Evolutionary conservation across 257 asterid species (phyloP).

Genomic region (Jacaranda mimosifolia): DNA sequence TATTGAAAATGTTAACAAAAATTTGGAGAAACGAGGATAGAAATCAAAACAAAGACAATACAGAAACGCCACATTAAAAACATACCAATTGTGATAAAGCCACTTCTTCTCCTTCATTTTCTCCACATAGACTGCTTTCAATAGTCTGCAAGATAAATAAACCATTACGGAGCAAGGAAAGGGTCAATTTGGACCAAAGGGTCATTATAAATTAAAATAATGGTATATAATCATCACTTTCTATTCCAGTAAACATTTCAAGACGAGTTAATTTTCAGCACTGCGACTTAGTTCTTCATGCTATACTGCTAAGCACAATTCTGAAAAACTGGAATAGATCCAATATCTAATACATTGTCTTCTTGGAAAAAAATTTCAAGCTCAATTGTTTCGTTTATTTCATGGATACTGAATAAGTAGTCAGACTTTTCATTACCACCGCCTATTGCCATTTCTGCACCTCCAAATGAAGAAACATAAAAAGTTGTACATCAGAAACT

Average conservation of each 20-base stretch:
- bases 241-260: background rate
- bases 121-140: constrained; percentile 74
- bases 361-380: background rate
- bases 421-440: background rate
- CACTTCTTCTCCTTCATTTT: constrained; percentile 72
- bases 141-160: constrained; percentile 64
- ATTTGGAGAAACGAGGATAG: background rate
- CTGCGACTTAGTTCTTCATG: constrained; percentile 16
- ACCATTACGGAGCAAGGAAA: constrained; percentile 29
- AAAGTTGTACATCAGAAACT: background rate
- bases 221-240: background rate
- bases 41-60: constrained; percentile 12
- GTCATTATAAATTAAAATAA: constrained; percentile 2
- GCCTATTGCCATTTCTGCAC: background rate
- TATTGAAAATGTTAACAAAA: background rate
- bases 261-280: constrained; percentile 16
- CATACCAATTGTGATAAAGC: constrained; percentile 77
- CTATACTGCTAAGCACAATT: constrained; percentile 1
- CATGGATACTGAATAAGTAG: background rate
- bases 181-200: constrained; percentile 16
- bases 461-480: too few species aligned
- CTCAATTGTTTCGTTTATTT: background rate
- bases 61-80: constrained; percentile 21
- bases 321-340: too few species aligned
- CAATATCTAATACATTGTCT: background rate